Evolutionary conservation across 106 monocot genomes (phyloP), one percentile per base, ranked within the genome.

Genomic region (Phalaenopsis equestris): DNA sequence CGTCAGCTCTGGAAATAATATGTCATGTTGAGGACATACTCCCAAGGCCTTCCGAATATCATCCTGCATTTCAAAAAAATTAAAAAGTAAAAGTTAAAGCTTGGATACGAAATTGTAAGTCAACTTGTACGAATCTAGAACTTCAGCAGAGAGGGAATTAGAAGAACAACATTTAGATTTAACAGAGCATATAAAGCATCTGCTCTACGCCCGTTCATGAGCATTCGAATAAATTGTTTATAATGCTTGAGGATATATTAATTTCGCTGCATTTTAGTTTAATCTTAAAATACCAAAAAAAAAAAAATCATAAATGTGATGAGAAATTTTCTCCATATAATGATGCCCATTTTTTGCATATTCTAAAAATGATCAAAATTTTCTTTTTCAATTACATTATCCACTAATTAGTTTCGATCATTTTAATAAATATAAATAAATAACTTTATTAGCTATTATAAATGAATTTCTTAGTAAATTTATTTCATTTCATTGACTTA

Each of bases 21-120:
- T 87, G 80, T 95, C 95, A 88, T 89, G 79, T 78, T 95, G 95
- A 58, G 95, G 93, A 74, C 95, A 95, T 21, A 95, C 93, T 86
- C 95, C 95, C 72, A 95, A 76, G 64, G 80, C 81, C 82, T 89
- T 89, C 43, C 95, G 80, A 86, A 95, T 91, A 67, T 93, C 91
- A 82, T 93, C 93, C 95, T 95, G 80, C 52, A 88, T 80, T 21
- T 80, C n/a, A 65, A 39, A 8, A 30, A 70, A 70, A 52, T 12
- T 52, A 52, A 16, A 38, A 70, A 38, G 4, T 61, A 70, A 14
- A 39, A 70, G 36, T 39, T 70, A 70, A 70, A 38, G 36, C 9
- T 15, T 70, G 70, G 6, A 70, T 15, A 70, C 39, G 70, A 65
- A 65, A 23, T 15, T 15, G 39, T 70, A 39, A 39, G 38, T 70